Percentiles rank a stretch among this genome's conserved stretches.
These are phyloP conservation scores for Mycena citricolor DNA, from an alignment of 1,284 basidiomycete species.

Conservation along the genomic window DNA sequence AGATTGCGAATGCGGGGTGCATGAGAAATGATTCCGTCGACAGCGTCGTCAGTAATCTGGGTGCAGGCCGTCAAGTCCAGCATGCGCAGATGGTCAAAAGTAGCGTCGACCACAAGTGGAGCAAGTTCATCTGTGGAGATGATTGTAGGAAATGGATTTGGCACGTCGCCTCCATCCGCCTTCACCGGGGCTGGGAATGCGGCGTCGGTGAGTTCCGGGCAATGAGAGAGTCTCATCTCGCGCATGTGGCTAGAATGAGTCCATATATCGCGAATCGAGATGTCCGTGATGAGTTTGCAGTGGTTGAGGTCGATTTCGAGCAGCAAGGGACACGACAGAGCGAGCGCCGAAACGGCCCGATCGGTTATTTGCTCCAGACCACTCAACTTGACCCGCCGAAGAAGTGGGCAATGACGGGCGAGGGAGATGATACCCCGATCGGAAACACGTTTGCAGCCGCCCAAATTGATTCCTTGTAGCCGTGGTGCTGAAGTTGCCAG, in stretches of 20 bases:
- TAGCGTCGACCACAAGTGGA: slow-evolving; percentile 57
- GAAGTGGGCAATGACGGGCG: slow-evolving; percentile 70
- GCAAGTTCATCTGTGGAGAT: slow-evolving; percentile 47
- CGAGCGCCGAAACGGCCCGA: slow-evolving; percentile 75
- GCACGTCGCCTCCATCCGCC: slow-evolving; percentile 31
- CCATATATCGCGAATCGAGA: slow-evolving; percentile 85
- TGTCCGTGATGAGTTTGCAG: slow-evolving; percentile 79
- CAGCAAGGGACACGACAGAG: slow-evolving; percentile 82
- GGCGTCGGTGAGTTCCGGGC: slow-evolving; percentile 76
- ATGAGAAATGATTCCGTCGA: slow-evolving; percentile 87
- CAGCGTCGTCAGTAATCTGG: slow-evolving; percentile 81
- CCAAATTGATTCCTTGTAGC: slow-evolving; percentile 92
- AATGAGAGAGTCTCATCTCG: slow-evolving; percentile 87
- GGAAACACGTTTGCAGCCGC: slow-evolving; percentile 81
- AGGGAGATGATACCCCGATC: slow-evolving; percentile 79
- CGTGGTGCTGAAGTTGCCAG: slow-evolving; percentile 73
- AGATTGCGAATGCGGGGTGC: slow-evolving; percentile 92
- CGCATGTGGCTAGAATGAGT: slow-evolving; percentile 78
- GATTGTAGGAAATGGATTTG: slow-evolving; percentile 50
- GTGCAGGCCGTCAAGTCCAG: slow-evolving; percentile 88
- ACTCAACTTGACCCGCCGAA: slow-evolving; percentile 88
- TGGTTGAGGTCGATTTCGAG: slow-evolving; percentile 93
- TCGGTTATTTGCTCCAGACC: slow-evolving; percentile 80
- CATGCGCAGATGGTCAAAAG: slow-evolving; percentile 83
- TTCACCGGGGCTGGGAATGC: slow-evolving; percentile 80